These are phyloP conservation scores for Rhodotorula sp. DNA, from an alignment of 1,284 basidiomycete genomes.

Conservation along the genomic window DNA sequence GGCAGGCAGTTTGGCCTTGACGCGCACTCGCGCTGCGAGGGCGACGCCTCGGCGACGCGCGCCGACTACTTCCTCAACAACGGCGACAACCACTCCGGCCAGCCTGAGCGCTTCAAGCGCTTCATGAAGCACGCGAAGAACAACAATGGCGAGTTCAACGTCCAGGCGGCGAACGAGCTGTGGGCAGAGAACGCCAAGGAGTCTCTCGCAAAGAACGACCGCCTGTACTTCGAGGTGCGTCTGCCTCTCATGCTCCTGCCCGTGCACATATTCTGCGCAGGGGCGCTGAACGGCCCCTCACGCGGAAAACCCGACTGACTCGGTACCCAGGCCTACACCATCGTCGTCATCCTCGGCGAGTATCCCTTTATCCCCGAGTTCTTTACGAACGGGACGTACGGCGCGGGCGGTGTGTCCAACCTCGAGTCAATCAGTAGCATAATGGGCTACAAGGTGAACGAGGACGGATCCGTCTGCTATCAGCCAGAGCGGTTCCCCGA, in stretches of 20 bases:
- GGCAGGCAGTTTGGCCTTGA: constrained; percentile 10
- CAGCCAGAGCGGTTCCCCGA: constrained; percentile 8
- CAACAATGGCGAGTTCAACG: constrained; percentile 4
- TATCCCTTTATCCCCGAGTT: constrained; percentile 4
- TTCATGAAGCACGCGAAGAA: constrained; percentile 6
- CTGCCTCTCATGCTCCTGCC: neutral
- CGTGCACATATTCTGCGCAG: no score
- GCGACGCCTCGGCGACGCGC: constrained; percentile 3
- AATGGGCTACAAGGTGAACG: constrained; percentile 14
- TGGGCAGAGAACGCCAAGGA: constrained; percentile 6
- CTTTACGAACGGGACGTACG: constrained; percentile 14
- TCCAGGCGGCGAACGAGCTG: neutral
- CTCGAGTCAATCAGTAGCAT: constrained; percentile 2
- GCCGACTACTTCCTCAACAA: constrained; percentile 3
- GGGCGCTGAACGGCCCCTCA: neutral
- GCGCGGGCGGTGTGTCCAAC: neutral
- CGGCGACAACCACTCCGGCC: constrained; percentile 11
- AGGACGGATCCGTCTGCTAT: constrained; percentile 4
- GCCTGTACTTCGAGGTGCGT: neutral
- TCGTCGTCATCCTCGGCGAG: constrained; percentile 9
- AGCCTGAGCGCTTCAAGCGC: constrained; percentile 1
- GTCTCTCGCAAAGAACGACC: neutral
- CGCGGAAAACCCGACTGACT: neutral
- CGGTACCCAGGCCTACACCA: constrained; percentile 2
- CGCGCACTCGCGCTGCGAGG: constrained; percentile 10